Percentiles rank a stretch among this genome's conserved stretches.
These are phyloP conservation scores for Pyropia yezoensis DNA, from an alignment of 23 red algal genomes.

Conservation along the genomic window DNA sequence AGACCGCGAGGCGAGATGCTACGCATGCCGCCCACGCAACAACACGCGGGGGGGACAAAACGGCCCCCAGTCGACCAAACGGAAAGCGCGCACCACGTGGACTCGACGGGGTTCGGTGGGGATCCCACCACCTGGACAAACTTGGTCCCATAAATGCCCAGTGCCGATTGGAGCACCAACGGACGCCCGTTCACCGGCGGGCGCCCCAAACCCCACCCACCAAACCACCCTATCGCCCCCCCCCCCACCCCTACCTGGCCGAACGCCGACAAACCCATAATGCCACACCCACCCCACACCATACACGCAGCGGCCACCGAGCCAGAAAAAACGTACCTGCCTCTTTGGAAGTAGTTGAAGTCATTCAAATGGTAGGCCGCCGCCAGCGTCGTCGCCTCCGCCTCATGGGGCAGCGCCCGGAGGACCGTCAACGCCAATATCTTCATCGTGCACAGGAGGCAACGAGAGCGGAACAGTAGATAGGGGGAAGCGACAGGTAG, in stretches of 20 bases:
- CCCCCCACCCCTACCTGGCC: background rate
- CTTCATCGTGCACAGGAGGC: slow-evolving; percentile 48
- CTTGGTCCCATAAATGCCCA: no score
- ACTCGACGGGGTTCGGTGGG: no score
- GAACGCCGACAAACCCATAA: background rate
- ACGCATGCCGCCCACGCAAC: no score
- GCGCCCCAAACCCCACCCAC: background rate
- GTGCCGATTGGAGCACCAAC: no score
- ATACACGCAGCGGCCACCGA: background rate
- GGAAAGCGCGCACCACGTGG: no score
- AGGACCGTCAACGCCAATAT: slow-evolving; percentile 70
- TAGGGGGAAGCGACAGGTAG: slow-evolving; percentile 2
- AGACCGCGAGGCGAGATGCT: no score
- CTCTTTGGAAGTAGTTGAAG: slow-evolving; percentile 94
- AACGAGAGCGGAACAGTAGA: background rate
- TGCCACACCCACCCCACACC: background rate
- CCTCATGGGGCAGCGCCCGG: slow-evolving; percentile 33
- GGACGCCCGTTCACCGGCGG: no score
- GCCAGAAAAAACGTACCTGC: slow-evolving; percentile 33
- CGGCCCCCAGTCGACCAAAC: no score
- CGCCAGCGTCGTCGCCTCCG: slow-evolving; percentile 60
- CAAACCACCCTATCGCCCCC: no score
- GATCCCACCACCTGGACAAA: no score
- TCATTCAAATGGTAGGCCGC: slow-evolving; percentile 72
- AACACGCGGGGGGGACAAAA: no score